These are phyloP conservation scores for Moesziomyces sp. DNA, from an alignment of 1,284 basidiomycete genomes.

Conservation along the genomic window DNA sequence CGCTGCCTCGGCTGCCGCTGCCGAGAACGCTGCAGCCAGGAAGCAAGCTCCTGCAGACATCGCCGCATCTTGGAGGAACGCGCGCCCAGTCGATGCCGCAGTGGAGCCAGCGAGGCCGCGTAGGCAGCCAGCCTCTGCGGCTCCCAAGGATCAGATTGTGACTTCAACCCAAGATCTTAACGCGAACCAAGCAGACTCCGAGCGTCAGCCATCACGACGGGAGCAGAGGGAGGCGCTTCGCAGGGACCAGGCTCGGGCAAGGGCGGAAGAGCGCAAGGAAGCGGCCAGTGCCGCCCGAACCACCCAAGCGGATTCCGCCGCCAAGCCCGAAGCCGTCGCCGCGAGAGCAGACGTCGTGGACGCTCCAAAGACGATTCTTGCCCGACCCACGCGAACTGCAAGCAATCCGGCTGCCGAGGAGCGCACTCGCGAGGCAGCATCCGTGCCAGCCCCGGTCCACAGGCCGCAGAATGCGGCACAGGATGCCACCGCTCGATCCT, in stretches of 20 bases:
- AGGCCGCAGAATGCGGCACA: constrained; percentile 12
- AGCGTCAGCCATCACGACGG: constrained; percentile 9
- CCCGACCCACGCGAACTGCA: constrained; percentile 17
- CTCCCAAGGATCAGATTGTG: neutral
- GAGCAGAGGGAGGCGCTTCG: constrained; percentile 8
- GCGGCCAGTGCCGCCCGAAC: neutral
- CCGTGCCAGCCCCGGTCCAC: neutral
- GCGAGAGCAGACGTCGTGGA: constrained; percentile 1
- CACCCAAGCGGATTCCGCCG: neutral
- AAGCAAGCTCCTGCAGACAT: constrained; percentile 41
- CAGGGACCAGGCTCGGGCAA: constrained; percentile 11
- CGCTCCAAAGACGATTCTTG: constrained; percentile 30
- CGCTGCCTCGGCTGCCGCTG: constrained; percentile 3
- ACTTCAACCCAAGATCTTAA: neutral
- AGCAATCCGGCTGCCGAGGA: constrained; percentile 5
- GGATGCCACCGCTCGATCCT: constrained; percentile 6
- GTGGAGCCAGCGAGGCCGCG: constrained; percentile 3
- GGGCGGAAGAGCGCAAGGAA: neutral
- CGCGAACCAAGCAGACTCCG: constrained; percentile 9
- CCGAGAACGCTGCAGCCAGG: constrained; percentile 8
- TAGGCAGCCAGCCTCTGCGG: constrained; percentile 9
- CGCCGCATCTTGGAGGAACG: constrained; percentile 37
- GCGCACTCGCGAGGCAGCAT: neutral
- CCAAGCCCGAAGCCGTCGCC: constrained; percentile 1
- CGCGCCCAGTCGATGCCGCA: constrained; percentile 8